Conservation (phyloP, 1,284 basidiomycete species). For the Rhodotorula mucilaginosa region DNA sequence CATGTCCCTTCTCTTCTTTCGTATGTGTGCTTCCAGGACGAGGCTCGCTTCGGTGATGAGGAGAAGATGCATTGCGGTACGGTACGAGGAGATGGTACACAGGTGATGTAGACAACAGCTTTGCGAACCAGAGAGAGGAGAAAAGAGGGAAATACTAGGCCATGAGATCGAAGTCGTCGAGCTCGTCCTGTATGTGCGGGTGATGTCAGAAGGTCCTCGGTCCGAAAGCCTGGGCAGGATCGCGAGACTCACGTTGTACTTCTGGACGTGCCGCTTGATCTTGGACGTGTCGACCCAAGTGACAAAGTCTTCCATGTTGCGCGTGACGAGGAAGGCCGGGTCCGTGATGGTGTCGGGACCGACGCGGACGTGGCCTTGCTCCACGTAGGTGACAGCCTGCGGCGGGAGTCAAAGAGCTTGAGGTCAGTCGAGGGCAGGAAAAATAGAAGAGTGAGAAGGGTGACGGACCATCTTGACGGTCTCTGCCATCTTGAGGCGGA, state of each 20-base stretch:
- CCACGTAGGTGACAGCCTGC: constrained; percentile 92
- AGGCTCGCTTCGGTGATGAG: no score
- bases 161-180: constrained; percentile 41
- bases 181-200: constrained; percentile 31
- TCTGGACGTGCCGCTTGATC: constrained; percentile 91
- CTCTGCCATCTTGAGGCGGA: constrained; percentile 90
- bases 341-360: constrained; percentile 95
- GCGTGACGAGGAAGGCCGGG: constrained; percentile 92
- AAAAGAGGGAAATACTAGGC: background rate
- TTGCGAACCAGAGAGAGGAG: background rate
- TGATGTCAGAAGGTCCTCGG: no score
- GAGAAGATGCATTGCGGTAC: background rate
- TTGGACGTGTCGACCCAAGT: constrained; percentile 99
- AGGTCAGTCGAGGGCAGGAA: constrained; percentile 7
- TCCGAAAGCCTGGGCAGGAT: background rate
- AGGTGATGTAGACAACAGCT: background rate
- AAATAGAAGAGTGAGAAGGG: background rate
- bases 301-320: constrained; percentile 98
- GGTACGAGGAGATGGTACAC: background rate
- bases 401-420: background rate
- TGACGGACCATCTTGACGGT: constrained; percentile 83
- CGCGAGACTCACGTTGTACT: constrained; percentile 69
- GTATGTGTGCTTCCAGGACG: background rate
- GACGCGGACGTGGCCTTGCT: constrained; percentile 96
- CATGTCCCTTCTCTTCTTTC: no score